Evolutionary conservation across 83 land plant genomes (phyloP), one percentile per base, ranked within the genome.

Genomic region (Diphasiastrum complanatum): DNA sequence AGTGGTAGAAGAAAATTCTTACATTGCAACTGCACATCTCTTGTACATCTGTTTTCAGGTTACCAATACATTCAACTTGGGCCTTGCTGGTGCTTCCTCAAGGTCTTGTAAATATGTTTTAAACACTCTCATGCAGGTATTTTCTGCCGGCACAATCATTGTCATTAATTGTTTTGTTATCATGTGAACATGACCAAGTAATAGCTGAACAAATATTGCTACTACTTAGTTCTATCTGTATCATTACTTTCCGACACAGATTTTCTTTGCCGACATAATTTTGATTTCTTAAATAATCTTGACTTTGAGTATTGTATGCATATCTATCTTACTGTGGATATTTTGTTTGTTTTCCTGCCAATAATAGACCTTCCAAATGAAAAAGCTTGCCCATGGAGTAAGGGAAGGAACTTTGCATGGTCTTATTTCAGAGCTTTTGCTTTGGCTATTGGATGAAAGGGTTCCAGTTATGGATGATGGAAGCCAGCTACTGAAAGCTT

Each of bases 391-490:
- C 33, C 73, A 87, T 75, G 81, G 82, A 64, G 93, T 90, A 31
- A 86, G 74, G 77, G 95, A 95, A 71, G 74, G 74, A 35, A 95
- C 97, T 8, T 78, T 95, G 60, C 83, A 95, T 67, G 75, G 55
- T 63, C 87, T 95, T 1, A 84, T 95, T 46, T 86, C 93, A 33
- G 99, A 95, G 72, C 87, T 95, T 31, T 74, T 95, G 1, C 85
- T 95, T 5, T 95, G 99, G 99, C 95, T 95, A 58, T 66, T 95
- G 45, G 99, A 95, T 80, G 99, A 95, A 63, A 69, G 99, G 31
- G 99, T 95, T 60, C 89, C 92, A 3, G 60, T 68, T 18, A 89
- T 95, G 97, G 99, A 95, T 69, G 99, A 95, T 79, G 99, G 99
- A 51, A 89, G 97, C 71, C 97, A 89, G 71, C 95, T 95, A 11